A percentile compares a stretch with the other conserved stretches of the same genome.
These are phyloP conservation scores for Moesziomyces sp. DNA, from an alignment of 1,284 basidiomycete species.

Conservation along the genomic window DNA sequence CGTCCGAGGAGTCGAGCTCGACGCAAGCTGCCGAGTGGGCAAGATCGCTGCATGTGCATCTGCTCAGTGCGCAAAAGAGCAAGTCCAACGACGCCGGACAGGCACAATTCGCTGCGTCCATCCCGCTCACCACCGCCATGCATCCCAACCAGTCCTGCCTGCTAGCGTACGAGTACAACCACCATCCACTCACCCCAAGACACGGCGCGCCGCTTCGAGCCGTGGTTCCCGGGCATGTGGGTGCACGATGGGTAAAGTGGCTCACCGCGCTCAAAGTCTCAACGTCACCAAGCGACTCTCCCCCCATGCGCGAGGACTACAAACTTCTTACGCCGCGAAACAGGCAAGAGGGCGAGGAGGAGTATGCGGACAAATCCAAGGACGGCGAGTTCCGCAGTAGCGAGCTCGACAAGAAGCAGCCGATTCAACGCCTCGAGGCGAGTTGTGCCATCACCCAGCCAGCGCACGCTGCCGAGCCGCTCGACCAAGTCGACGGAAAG, in stretches of 20 bases:
- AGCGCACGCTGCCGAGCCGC: neutral
- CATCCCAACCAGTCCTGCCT: constrained; percentile 50
- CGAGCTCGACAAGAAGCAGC: constrained; percentile 10
- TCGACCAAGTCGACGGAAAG: neutral
- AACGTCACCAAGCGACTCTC: constrained; percentile 20
- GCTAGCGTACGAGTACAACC: constrained; percentile 55
- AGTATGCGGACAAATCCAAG: constrained; percentile 16
- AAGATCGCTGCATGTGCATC: constrained; percentile 32
- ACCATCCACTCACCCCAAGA: constrained; percentile 73
- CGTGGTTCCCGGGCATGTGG: constrained; percentile 77
- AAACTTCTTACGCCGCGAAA: constrained; percentile 31
- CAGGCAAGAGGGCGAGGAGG: constrained; percentile 77
- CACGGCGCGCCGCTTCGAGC: constrained; percentile 78
- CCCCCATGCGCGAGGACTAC: constrained; percentile 36
- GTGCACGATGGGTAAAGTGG: constrained; percentile 84
- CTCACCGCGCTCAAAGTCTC: constrained; percentile 69
- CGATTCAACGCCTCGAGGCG: constrained; percentile 38
- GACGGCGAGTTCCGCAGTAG: constrained; percentile 20
- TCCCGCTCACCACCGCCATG: constrained; percentile 47
- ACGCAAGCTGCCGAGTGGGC: constrained; percentile 29
- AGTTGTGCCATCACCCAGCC: constrained; percentile 43
- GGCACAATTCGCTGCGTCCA: constrained; percentile 44
- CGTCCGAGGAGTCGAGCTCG: constrained; percentile 17
- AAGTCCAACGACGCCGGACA: constrained; percentile 27
- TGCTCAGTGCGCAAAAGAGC: constrained; percentile 45